These are phyloP conservation scores for Coprinopsis marcescibilis DNA, from an alignment of 768 basidiomycete species.

Conservation along the genomic window DNA sequence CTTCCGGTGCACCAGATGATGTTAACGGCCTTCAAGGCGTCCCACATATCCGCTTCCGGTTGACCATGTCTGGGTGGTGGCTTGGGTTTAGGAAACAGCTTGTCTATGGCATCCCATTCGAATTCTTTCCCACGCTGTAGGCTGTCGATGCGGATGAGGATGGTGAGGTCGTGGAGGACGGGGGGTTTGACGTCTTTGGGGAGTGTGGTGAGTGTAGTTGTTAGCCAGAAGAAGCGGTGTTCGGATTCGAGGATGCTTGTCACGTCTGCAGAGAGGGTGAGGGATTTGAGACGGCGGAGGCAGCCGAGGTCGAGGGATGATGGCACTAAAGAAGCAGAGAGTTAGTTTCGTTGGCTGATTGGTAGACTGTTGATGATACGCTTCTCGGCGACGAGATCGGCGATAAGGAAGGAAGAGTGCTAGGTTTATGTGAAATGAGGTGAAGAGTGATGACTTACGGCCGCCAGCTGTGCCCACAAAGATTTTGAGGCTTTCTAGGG, in stretches of 20 bases:
- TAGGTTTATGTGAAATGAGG: background rate
- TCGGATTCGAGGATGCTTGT: conserved; percentile 4
- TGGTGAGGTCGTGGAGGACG: conserved; percentile 4
- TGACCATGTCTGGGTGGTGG: background rate
- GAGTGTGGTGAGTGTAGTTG: background rate
- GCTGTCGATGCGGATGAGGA: conserved; percentile 9
- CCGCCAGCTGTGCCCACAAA: conserved; percentile 11
- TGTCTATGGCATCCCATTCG: conserved; percentile 6
- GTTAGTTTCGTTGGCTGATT: too few species aligned
- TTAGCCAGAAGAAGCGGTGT: conserved; percentile 7
- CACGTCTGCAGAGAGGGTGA: conserved; percentile 8
- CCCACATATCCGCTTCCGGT: too few species aligned
- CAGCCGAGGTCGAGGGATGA: background rate
- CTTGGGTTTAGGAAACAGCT: background rate
- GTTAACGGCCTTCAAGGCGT: background rate
- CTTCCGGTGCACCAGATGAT: conserved; percentile 10
- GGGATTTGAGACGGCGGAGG: background rate
- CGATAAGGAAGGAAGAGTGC: too few species aligned
- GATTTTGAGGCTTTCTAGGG: conserved; percentile 3
- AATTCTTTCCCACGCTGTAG: conserved; percentile 6
- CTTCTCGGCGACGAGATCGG: too few species aligned
- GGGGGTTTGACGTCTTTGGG: background rate
- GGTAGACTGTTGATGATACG: too few species aligned
- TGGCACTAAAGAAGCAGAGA: conserved; percentile 4
- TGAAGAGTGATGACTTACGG: conserved; percentile 1